Evolutionary conservation across 2,329 filamentous ascomycete genomes (phyloP).

Genomic region (Drechmeria coniospora): DNA sequence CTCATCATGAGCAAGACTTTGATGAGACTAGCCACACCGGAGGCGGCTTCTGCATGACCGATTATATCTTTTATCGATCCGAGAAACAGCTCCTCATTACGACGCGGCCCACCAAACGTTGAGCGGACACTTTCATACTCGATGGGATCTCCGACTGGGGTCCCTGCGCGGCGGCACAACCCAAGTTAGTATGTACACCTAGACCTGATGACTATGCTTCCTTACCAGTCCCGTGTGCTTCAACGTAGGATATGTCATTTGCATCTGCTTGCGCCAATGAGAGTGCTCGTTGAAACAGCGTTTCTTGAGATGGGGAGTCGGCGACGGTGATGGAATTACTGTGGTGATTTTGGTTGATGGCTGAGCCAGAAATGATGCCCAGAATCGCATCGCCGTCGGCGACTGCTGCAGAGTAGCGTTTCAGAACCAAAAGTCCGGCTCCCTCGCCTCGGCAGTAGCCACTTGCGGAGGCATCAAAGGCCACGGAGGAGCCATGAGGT

Average conservation of each 20-base stretch:
- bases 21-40: constrained; percentile 14
- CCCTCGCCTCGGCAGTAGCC: constrained; percentile 39
- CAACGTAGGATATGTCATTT: constrained; percentile 17
- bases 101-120: constrained; percentile 4
- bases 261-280: constrained; percentile 10
- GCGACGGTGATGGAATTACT: constrained; percentile 11
- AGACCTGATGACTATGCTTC: not conserved
- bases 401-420: constrained; percentile 29
- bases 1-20: constrained; percentile 18
- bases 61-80: constrained; percentile 17
- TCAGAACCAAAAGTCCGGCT: constrained; percentile 26
- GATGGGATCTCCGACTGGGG: constrained; percentile 28
- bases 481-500: constrained; percentile 11
- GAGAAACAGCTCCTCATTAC: constrained; percentile 6
- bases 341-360: constrained; percentile 15
- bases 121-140: constrained; percentile 15
- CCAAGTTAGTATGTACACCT: too few species aligned
- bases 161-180: constrained; percentile 16
- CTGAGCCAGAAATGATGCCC: constrained; percentile 23
- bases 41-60: constrained; percentile 13
- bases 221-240: constrained; percentile 26
- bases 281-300: constrained; percentile 11
- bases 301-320: constrained; percentile 10
- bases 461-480: constrained; percentile 16
- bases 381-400: constrained; percentile 33